Conservation (phyloP, 2,329 filamentous ascomycete genomes). For the Colletotrichum karsti region DNA sequence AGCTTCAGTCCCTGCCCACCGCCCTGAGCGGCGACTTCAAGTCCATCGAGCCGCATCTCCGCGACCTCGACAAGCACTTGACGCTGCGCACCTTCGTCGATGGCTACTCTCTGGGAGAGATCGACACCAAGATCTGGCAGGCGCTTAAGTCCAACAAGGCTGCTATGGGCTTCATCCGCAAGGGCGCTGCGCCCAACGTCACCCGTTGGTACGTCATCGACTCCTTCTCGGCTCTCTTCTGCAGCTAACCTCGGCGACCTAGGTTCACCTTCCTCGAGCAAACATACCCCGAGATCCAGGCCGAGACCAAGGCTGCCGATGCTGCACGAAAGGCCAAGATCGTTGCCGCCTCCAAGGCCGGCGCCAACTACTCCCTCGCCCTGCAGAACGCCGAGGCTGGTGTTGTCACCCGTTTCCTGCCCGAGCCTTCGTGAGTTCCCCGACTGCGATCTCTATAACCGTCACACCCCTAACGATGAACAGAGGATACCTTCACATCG, state of each 20-base stretch:
- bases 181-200: constrained; percentile 79
- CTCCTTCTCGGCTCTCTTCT: background rate
- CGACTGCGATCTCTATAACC: background rate
- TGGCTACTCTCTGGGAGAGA: constrained; percentile 79
- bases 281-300: constrained; percentile 78
- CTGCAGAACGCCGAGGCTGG: constrained; percentile 86
- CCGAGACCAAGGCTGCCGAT: constrained; percentile 75
- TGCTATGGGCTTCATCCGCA: constrained; percentile 82
- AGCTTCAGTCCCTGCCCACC: constrained; percentile 60
- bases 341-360: constrained; percentile 75
- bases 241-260: background rate
- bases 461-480: background rate
- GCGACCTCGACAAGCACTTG: constrained; percentile 86
- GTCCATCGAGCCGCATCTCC: constrained; percentile 76
- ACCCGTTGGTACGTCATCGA: constrained; percentile 69
- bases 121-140: constrained; percentile 85
- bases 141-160: constrained; percentile 85
- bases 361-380: constrained; percentile 88
- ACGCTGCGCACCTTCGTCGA: constrained; percentile 87
- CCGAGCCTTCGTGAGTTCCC: constrained; percentile 79
- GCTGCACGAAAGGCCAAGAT: constrained; percentile 76
- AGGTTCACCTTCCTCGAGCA: constrained; percentile 82
- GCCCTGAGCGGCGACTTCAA: constrained; percentile 78
- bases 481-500: constrained; percentile 79
- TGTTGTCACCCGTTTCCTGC: constrained; percentile 91